These are phyloP conservation scores for Collariella sp. DNA, from an alignment of 495 filamentous ascomycete genomes.

Conservation along the genomic window DNA sequence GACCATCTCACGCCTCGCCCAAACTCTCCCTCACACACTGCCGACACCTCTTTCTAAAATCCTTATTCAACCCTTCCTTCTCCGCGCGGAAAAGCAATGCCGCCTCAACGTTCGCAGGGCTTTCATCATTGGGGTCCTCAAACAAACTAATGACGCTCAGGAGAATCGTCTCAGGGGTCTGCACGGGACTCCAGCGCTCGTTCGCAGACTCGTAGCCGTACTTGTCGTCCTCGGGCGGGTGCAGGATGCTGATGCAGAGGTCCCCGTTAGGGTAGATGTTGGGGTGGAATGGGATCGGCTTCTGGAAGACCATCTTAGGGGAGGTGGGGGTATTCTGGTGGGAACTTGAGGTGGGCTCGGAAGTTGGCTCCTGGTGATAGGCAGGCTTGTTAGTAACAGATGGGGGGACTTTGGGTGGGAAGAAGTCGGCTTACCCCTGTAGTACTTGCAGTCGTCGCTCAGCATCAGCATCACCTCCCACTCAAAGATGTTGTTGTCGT, in stretches of 20 bases:
- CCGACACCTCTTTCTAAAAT: constrained; percentile 68
- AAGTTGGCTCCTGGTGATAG: constrained; percentile 68
- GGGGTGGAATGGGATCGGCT: constrained; percentile 80
- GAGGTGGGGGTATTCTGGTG: constrained; percentile 78
- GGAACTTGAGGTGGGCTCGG: constrained; percentile 70
- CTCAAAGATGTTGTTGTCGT: constrained; percentile 85
- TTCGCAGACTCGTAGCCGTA: constrained; percentile 89
- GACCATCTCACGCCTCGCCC: constrained; percentile 51
- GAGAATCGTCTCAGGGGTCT: constrained; percentile 91
- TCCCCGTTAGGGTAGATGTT: constrained; percentile 88
- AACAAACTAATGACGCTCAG: constrained; percentile 91
- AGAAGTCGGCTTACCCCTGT: constrained; percentile 54
- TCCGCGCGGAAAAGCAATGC: constrained; percentile 82
- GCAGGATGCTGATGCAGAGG: constrained; percentile 95
- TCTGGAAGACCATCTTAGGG: constrained; percentile 89
- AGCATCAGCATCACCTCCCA: constrained; percentile 99
- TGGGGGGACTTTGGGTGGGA: not conserved
- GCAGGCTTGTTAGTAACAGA: too few species aligned
- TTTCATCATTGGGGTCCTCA: constrained; percentile 88
- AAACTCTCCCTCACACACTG: constrained; percentile 77
- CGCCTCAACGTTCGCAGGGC: constrained; percentile 90
- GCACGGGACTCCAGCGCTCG: constrained; percentile 95
- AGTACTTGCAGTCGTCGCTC: constrained; percentile 88
- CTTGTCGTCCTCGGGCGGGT: constrained; percentile 91
- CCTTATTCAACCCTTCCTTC: constrained; percentile 47